phyloP scores from a whole-genome alignment of 2,329 filamentous ascomycete genomes.

The Purpureocillium lavendulum region DNA sequence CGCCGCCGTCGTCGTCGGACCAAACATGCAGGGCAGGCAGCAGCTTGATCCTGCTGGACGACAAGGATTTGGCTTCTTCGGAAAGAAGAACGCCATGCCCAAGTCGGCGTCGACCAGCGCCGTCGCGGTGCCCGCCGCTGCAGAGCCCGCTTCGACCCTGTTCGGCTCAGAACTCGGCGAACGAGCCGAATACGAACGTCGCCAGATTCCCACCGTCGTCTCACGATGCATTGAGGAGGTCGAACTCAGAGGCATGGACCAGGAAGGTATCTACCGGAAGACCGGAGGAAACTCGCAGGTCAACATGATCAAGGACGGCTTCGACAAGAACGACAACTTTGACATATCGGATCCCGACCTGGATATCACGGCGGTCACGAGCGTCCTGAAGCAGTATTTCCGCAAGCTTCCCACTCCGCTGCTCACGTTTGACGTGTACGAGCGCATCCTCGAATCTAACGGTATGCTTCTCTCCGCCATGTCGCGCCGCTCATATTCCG shows the following conservation, averaged over 20 bases:
- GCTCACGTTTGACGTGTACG: conserved; percentile 88
- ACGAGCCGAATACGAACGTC: conserved; percentile 79
- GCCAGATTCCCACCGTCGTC: conserved; percentile 83
- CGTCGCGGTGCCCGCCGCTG: conserved; percentile 29
- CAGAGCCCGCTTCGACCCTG: conserved; percentile 52
- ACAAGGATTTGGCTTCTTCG: conserved; percentile 66
- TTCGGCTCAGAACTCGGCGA: conserved; percentile 87
- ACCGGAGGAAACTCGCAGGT: conserved; percentile 88
- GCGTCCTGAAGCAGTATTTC: conserved; percentile 95
- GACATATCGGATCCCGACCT: conserved; percentile 91
- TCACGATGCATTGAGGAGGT: conserved; percentile 95
- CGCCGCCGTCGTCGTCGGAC: conserved; percentile 15
- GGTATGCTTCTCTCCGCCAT: conserved; percentile 37
- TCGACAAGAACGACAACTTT: conserved; percentile 76
- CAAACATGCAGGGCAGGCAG: conserved; percentile 20
- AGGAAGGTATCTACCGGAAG: conserved; percentile 97
- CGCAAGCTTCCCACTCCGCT: conserved; percentile 82
- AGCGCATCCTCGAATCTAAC: conserved; percentile 74
- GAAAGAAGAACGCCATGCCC: conserved; percentile 43
- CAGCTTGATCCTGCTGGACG: conserved; percentile 25
- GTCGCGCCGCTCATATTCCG: neutral
- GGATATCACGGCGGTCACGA: conserved; percentile 94
- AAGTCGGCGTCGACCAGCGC: conserved; percentile 41
- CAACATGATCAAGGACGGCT: conserved; percentile 82
- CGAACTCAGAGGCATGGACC: conserved; percentile 90